Percentiles rank a stretch among this genome's conserved stretches.
Evolutionary conservation across 1,284 basidiomycete genomes (phyloP).

Genomic region (Sporisorium iseilematis-ciliati): DNA sequence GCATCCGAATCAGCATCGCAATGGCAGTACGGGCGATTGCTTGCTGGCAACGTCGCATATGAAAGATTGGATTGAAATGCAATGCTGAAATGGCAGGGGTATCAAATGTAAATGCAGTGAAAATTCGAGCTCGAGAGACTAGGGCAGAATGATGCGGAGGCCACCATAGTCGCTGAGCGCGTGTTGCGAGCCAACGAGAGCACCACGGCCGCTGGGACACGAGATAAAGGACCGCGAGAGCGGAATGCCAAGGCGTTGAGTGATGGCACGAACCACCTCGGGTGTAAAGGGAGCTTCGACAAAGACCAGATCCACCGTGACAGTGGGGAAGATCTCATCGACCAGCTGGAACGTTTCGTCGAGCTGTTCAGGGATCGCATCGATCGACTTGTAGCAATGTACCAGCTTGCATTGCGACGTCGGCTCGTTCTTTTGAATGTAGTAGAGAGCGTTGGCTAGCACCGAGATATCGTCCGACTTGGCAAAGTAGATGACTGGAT

Average conservation of each 20-base stretch:
- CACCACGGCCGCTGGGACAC: slow-evolving; percentile 45
- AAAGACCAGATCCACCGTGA: slow-evolving; percentile 60
- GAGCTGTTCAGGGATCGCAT: slow-evolving; percentile 70
- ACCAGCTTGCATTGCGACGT: slow-evolving; percentile 78
- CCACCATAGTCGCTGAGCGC: slow-evolving; percentile 44
- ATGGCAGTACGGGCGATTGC: no score
- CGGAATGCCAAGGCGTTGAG: slow-evolving; percentile 34
- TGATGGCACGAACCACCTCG: slow-evolving; percentile 34
- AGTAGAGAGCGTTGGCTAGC: slow-evolving; percentile 77
- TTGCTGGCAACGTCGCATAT: no score
- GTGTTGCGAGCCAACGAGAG: slow-evolving; percentile 28
- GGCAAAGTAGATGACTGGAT: slow-evolving; percentile 72
- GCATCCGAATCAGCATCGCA: no score
- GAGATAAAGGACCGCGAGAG: slow-evolving; percentile 49
- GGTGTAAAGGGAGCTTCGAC: slow-evolving; percentile 56
- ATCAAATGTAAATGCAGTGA: background rate
- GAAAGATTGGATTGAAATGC: background rate
- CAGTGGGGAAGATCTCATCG: slow-evolving; percentile 58
- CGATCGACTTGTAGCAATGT: slow-evolving; percentile 75
- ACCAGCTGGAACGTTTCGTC: slow-evolving; percentile 66
- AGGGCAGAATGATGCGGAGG: slow-evolving; percentile 48
- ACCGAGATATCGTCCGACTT: slow-evolving; percentile 72
- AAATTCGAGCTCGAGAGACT: background rate
- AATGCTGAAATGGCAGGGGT: slow-evolving; percentile 14
- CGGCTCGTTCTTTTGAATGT: slow-evolving; percentile 77